Base-by-base conservation (phyloP, 169 alveolate genomes). In the Babesia divergens region DNA sequence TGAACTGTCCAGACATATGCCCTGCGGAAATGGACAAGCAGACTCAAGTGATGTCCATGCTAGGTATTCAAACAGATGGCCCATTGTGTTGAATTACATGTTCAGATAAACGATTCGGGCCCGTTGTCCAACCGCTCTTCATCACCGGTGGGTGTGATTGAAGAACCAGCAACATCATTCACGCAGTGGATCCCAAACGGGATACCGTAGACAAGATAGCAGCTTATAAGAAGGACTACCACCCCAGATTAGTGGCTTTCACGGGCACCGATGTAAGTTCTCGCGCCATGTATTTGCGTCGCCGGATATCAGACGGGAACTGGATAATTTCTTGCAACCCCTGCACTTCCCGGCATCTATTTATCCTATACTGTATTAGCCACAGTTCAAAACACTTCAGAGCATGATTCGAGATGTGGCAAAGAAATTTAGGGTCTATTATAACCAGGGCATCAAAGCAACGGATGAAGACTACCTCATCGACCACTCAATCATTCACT, bases 1-100 rank as follows among this genome's bases (percentile, higher is more conserved):
- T 89, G 16, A 91, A 90, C 54, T 93, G 97, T 60, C 97, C 97
- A 50, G 97, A 93, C 72, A 91, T 93, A 20, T 93, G 97, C 65
- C 97, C 97, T 3, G 94, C 85, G 62, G 97, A 92, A 59, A 79
- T 92, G 81, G 95, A 92, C 50, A 92, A 92, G 34, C 92, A 86
- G 64, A 81, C 89, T 6, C 75, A 67, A 49, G 95, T 91, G 28
- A 74, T 82, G 35, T 93, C 85, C 29, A 65, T 51, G 24, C 62
- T 92, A 22, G 94, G 87, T 83, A 22, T 28, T n/a, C n/a, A 32
- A 3, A 14, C 7, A 3, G 35, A 8, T 16, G 16, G 22, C 18
- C 5, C 0, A 43, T 3, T 38, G 84, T 28, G 3, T 11, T 14
- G 13, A 62, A n/a, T 6, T 8, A 16, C n/a, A n/a, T 6, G 0